phyloP scores from a whole-genome alignment of 2,329 filamentous ascomycete species.

The Trichophaea hybrida region DNA sequence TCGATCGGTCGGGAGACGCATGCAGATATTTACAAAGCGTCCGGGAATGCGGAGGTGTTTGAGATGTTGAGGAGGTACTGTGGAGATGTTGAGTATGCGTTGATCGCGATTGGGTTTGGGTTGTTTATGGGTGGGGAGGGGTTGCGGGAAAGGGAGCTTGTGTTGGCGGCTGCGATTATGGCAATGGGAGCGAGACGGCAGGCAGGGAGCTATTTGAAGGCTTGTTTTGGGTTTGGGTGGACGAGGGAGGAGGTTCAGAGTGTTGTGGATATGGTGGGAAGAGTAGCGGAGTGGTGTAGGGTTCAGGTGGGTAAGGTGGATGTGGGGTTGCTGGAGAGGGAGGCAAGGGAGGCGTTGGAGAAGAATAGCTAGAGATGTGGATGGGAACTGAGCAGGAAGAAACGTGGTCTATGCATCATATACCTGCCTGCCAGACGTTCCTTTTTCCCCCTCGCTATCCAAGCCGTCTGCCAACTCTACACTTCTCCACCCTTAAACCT shows the following conservation, averaged over 20 bases:
- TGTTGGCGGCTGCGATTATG: background rate
- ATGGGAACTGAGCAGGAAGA: background rate
- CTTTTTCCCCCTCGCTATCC: too few species aligned
- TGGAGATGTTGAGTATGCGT: background rate
- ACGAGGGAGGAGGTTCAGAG: background rate
- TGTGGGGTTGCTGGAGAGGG: background rate
- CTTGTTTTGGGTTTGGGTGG: slow-evolving; percentile 5
- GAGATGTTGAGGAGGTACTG: background rate
- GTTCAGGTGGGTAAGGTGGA: background rate
- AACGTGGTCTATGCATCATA: too few species aligned
- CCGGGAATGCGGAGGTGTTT: background rate
- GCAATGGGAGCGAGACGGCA: slow-evolving; percentile 1
- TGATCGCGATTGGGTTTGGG: background rate
- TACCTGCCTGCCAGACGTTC: too few species aligned
- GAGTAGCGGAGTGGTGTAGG: background rate
- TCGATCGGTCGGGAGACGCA: background rate
- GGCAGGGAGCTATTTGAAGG: slow-evolving; percentile 1
- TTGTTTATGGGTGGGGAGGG: background rate
- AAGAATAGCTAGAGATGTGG: background rate
- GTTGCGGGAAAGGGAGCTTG: background rate
- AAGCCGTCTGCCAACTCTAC: background rate
- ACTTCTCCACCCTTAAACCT: background rate
- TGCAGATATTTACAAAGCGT: background rate
- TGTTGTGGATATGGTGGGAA: background rate
- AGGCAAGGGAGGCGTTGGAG: slow-evolving; percentile 3